Evolutionary conservation across 768 basidiomycete genomes (phyloP).

Genomic region (Termitomyces heimii): DNA sequence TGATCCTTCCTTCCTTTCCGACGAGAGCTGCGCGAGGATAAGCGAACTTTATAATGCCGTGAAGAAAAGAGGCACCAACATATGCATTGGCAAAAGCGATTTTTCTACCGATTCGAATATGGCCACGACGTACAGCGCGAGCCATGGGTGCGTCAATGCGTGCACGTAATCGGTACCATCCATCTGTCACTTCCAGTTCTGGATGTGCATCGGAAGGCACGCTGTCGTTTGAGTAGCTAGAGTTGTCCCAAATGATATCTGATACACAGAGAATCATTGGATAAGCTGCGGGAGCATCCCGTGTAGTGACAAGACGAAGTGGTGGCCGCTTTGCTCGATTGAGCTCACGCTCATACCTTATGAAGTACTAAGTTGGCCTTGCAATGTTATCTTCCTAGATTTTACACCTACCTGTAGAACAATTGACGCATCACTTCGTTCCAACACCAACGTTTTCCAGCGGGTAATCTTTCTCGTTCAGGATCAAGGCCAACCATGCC

Average conservation of each 20-base stretch:
- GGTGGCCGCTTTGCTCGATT: constrained; percentile 75
- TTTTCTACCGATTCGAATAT: constrained; percentile 76
- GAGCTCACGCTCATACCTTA: constrained; percentile 85
- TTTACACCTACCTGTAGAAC: constrained; percentile 62
- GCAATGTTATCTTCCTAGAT: background rate
- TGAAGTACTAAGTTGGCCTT: background rate
- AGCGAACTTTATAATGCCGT: background rate
- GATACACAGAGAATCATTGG: constrained; percentile 88
- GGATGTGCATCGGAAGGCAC: constrained; percentile 34
- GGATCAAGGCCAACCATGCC: constrained; percentile 78
- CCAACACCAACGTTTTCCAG: constrained; percentile 72
- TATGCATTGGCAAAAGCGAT: constrained; percentile 73
- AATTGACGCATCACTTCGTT: constrained; percentile 77
- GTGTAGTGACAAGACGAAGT: constrained; percentile 74
- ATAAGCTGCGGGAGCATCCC: constrained; percentile 70
- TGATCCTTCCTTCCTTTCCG: constrained; percentile 66
- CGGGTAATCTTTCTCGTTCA: constrained; percentile 37
- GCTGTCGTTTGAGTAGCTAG: constrained; percentile 30
- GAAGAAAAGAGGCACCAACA: constrained; percentile 39
- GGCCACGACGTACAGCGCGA: constrained; percentile 60
- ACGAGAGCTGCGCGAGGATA: constrained; percentile 44
- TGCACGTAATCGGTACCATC: constrained; percentile 89
- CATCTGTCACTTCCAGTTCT: constrained; percentile 90
- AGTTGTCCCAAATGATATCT: constrained; percentile 51
- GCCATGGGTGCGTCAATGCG: constrained; percentile 67